Evolutionary conservation across 163 green algal genomes (phyloP).

Genomic region (Scenedesmus sp.): DNA sequence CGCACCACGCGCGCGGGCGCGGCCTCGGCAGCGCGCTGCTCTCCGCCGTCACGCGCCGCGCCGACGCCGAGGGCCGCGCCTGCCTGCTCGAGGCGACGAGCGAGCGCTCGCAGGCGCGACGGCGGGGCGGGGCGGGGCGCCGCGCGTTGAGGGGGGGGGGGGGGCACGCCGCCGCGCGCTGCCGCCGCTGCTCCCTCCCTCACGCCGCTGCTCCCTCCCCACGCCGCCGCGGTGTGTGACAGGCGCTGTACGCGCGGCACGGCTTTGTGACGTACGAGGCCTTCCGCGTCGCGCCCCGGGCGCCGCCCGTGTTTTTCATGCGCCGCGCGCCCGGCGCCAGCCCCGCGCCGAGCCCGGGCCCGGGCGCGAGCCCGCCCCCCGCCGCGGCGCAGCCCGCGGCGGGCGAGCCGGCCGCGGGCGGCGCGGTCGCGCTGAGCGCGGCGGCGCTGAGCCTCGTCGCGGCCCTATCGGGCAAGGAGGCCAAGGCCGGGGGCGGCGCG

Average conservation of each 20-base stretch:
- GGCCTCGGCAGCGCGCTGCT: constrained; percentile 37
- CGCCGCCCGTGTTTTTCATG: constrained; percentile 47
- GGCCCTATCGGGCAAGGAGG: constrained; percentile 7
- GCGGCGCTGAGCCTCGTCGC: constrained; percentile 14
- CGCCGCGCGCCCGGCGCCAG: constrained; percentile 18
- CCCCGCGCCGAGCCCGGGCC: background rate
- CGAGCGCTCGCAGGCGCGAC: constrained; percentile 13
- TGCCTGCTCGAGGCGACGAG: constrained; percentile 47
- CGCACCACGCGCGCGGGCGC: constrained; percentile 27
- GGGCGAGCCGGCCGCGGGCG: background rate
- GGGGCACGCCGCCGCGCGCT: too few relatives aligned
- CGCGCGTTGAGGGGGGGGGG: background rate
- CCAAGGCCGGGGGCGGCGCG: background rate
- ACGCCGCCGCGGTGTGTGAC: background rate
- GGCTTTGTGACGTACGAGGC: constrained; percentile 44
- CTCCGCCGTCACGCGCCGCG: constrained; percentile 25
- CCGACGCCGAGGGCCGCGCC: constrained; percentile 38
- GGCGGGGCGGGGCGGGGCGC: background rate
- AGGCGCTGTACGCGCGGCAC: constrained; percentile 47
- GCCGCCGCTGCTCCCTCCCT: too few relatives aligned
- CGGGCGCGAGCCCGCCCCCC: background rate
- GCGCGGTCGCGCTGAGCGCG: background rate
- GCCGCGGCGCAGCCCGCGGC: constrained; percentile 2
- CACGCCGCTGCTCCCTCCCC: background rate
- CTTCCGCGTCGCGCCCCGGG: constrained; percentile 17